Percentiles rank a stretch among this genome's conserved stretches.
phyloP scores from a whole-genome alignment of 2,329 filamentous ascomycete species.

The Aspergillus tanneri region DNA sequence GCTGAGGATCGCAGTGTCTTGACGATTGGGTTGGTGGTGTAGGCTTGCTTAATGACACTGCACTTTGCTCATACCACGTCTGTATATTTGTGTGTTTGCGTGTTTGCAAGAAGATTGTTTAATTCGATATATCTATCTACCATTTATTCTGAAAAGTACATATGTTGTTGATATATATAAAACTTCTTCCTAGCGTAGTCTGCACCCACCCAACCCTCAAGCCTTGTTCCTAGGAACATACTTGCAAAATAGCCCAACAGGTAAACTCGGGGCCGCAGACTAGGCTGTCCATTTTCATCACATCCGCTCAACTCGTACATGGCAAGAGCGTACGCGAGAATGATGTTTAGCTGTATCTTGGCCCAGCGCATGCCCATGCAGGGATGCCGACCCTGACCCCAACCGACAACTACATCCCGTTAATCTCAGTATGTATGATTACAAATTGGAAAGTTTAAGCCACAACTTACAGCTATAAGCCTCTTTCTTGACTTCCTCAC shows the following conservation, averaged over 20 bases:
- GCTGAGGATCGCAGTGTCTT: too few species aligned
- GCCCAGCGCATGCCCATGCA: neutral
- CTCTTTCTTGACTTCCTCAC: neutral
- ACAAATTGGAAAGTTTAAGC: neutral
- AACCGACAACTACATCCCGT: neutral
- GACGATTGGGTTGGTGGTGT: too few species aligned
- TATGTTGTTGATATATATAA: neutral
- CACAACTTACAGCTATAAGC: neutral
- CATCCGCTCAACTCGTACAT: neutral
- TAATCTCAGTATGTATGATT: neutral
- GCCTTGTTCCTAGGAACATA: neutral
- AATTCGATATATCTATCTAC: neutral
- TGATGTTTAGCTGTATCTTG: neutral
- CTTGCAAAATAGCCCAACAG: neutral
- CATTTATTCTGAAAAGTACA: neutral
- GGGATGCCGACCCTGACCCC: neutral
- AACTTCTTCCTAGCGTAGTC: neutral
- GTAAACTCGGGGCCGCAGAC: neutral
- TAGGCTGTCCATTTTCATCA: neutral
- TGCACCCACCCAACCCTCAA: neutral
- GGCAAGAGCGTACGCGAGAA: neutral
- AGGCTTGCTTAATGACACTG: neutral
- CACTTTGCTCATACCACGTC: neutral
- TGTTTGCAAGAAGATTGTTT: neutral
- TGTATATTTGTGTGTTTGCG: neutral